Percentiles rank a stretch among this genome's conserved stretches.
These are phyloP conservation scores for Fraxinus greggii DNA, from an alignment of 305 asterid species.

Conservation along the genomic window DNA sequence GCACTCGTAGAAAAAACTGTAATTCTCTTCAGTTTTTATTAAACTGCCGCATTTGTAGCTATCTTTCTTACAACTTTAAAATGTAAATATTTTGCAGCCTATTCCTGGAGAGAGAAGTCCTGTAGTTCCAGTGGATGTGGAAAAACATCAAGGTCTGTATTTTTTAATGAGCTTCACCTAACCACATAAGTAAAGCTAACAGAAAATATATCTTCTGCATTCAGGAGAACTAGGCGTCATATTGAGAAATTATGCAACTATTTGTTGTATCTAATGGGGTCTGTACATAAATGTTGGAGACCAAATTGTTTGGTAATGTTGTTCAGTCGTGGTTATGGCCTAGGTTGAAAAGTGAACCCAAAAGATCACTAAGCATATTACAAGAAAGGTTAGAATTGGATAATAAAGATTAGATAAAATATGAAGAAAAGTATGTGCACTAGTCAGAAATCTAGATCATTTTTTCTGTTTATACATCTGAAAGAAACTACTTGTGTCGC, in stretches of 20 bases:
- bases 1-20: background rate
- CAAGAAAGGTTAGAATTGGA: background rate
- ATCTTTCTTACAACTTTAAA: background rate
- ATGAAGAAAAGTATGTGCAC: background rate
- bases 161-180: slow-evolving; percentile 10
- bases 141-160: slow-evolving; percentile 67
- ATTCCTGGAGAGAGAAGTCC: slow-evolving; percentile 79
- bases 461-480: background rate
- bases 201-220: background rate
- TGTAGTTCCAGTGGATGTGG: slow-evolving; percentile 51
- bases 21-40: background rate
- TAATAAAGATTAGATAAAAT: background rate
- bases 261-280: background rate
- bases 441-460: background rate
- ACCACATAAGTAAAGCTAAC: background rate
- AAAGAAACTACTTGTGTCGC: slow-evolving; percentile 20
- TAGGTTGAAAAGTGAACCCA: slow-evolving; percentile 12
- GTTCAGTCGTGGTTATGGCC: background rate
- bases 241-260: background rate
- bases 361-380: background rate
- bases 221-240: background rate
- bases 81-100: slow-evolving; percentile 55
- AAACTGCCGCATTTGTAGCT: slow-evolving; percentile 11
- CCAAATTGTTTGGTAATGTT: slow-evolving; percentile 6
- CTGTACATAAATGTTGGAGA: background rate